phyloP scores from a whole-genome alignment of 805 yeast species.

The Nakazawaea ambrosiae region DNA sequence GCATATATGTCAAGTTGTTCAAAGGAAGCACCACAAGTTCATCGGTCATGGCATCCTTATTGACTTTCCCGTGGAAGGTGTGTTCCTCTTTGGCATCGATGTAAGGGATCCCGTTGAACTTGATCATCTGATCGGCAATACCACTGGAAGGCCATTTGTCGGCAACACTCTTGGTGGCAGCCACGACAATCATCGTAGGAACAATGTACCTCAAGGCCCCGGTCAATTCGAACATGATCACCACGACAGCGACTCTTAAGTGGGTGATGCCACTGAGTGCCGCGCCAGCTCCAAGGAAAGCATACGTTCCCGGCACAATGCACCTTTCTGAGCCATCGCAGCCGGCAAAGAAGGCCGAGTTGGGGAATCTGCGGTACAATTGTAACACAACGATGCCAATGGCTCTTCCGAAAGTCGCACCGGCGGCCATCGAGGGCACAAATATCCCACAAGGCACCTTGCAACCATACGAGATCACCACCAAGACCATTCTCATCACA shows the following conservation, averaged over 20 bases:
- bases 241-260: constrained; percentile 85
- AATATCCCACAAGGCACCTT: constrained; percentile 97
- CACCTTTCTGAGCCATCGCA: constrained; percentile 40
- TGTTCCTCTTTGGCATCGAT: constrained; percentile 68
- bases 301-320: constrained; percentile 91
- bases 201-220: constrained; percentile 89
- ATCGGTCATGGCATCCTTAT: constrained; percentile 56
- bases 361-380: constrained; percentile 32
- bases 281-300: constrained; percentile 94
- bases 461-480: constrained; percentile 83
- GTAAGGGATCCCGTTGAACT: constrained; percentile 80
- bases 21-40: constrained; percentile 31
- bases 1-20: constrained; percentile 25
- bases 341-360: constrained; percentile 24
- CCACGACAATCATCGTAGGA: constrained; percentile 95
- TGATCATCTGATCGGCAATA: constrained; percentile 92
- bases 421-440: constrained; percentile 95
- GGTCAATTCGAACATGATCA: constrained; percentile 92
- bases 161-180: constrained; percentile 74
- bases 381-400: constrained; percentile 67
- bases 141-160: constrained; percentile 87
- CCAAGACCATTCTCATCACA: constrained; percentile 57
- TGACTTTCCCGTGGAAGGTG: constrained; percentile 38
- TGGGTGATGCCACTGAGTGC: constrained; percentile 92
- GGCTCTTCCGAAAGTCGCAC: constrained; percentile 90